Evolutionary conservation across 2,329 filamentous ascomycete genomes (phyloP).

Genomic region (Fusarium illudens): DNA sequence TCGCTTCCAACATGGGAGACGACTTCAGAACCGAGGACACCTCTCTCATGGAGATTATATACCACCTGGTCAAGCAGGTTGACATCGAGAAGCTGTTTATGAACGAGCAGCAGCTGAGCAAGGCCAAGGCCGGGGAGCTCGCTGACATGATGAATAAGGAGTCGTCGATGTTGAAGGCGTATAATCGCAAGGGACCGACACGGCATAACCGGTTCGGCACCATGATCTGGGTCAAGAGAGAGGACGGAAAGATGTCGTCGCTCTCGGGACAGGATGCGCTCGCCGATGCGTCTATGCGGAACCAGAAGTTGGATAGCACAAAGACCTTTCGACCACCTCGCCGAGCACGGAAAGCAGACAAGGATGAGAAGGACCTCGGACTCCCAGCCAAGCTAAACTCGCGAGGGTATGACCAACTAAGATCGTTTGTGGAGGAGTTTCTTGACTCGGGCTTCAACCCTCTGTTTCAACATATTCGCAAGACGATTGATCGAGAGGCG

Average conservation of each 20-base stretch:
- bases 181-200: conserved; percentile 80
- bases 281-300: conserved; percentile 73
- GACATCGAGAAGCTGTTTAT: conserved; percentile 87
- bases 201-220: conserved; percentile 95
- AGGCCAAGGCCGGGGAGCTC: conserved; percentile 76
- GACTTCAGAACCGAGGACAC: conserved; percentile 92
- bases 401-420: conserved; percentile 78
- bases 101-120: conserved; percentile 75
- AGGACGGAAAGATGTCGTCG: conserved; percentile 83
- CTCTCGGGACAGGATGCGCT: conserved; percentile 90
- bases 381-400: conserved; percentile 74
- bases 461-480: conserved; percentile 83
- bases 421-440: conserved; percentile 89
- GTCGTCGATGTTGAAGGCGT: conserved; percentile 79
- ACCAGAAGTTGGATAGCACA: conserved; percentile 87
- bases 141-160: conserved; percentile 81
- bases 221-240: conserved; percentile 95
- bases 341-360: conserved; percentile 66
- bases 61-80: conserved; percentile 90
- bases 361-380: conserved; percentile 79
- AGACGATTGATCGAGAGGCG: conserved; percentile 88
- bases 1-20: conserved; percentile 92
- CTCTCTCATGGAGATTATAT: conserved; percentile 88
- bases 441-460: conserved; percentile 96
- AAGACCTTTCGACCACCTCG: conserved; percentile 91